Base-by-base conservation (phyloP, 192 early-diverging fungal species). In the Phycomyces nitens region DNA sequence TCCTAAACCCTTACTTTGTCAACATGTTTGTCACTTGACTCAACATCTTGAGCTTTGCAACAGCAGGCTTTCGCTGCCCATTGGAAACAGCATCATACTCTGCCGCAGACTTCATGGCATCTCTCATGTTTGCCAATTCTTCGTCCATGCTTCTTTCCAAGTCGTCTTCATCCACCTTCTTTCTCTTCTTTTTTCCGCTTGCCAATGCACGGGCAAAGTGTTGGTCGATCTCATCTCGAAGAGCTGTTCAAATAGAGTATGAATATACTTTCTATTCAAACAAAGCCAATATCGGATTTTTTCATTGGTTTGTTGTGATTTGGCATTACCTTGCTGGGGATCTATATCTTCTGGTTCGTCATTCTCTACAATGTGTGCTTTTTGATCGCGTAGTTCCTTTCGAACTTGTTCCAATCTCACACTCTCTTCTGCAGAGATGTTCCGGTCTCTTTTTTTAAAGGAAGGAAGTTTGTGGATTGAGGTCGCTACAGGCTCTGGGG, bases 1-100 rank as follows among this genome's bases (percentile, higher is more conserved):
- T 9, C 2, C 43, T 43, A 9, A 12, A 42, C 7, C 29, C 68
- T 38, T 70, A 87, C 86, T 84, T 88, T 72, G 71, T 76, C 51
- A 90, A 69, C 15, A 82, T 76, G 3, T 29, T 64, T 40, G 74
- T 82, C 3, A 87, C 84, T 21, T 58, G 69, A 26, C 78, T 77
- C 43, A 92, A 65, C 75, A 89, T 72, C 62, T 80, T 87, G 50
- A 90, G 71, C 69, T 91, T 91, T 27, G 85, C 77, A 52, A 89
- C 73, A 2, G 90, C 87, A 3, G 89, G 80, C 63, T 84, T 76
- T 40, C 77, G 59, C 20, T 82, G 71, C 50, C 75, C 56, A 51
- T 91, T 88, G 38, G 80, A 71, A 44, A 89, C 82, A 15, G 78
- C 68, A 51, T 92, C 90, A 10, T 75, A 62, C 40, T 79, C 70